Percentiles rank a stretch among this genome's conserved stretches.
These are phyloP conservation scores for Phyllosticta ampelicida DNA, from an alignment of 2,329 filamentous ascomycete genomes.

Conservation along the genomic window DNA sequence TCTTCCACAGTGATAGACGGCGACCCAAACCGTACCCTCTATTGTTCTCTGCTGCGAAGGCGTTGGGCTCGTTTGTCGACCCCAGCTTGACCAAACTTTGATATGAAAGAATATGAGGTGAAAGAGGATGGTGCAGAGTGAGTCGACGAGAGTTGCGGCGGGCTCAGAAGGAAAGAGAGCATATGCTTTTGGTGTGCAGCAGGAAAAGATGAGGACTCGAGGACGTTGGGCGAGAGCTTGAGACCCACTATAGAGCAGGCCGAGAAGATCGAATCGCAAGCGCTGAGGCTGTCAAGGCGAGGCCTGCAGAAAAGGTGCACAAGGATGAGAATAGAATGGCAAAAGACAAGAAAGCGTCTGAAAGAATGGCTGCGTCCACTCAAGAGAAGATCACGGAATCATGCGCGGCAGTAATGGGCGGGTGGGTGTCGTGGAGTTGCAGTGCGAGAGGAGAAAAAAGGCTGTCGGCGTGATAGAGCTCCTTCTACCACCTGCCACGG, in stretches of 20 bases:
- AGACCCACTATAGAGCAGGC: not conserved
- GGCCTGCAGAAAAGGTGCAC: not conserved
- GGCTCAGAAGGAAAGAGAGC: not conserved
- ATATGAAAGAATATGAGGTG: not conserved
- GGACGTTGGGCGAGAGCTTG: not conserved
- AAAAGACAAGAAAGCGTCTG: not conserved
- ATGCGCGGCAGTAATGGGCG: not conserved
- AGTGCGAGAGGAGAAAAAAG: not conserved
- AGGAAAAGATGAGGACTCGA: not conserved
- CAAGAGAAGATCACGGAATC: not conserved
- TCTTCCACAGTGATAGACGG: slow-evolving; percentile 3
- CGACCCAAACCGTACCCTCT: not conserved
- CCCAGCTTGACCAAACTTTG: not conserved
- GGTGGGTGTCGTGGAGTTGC: not conserved
- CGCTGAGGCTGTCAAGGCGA: not conserved
- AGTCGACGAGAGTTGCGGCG: not conserved
- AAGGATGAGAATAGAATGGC: slow-evolving; percentile 5
- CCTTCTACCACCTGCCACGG: not conserved
- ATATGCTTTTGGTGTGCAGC: not conserved
- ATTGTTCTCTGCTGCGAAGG: not conserved
- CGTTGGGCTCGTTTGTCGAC: not conserved
- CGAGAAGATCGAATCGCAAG: not conserved
- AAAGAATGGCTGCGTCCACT: slow-evolving; percentile 9
- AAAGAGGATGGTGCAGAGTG: not conserved
- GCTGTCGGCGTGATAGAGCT: not conserved